phyloP scores from a whole-genome alignment of 306 rosid species.

The Inga oerstediana region DNA sequence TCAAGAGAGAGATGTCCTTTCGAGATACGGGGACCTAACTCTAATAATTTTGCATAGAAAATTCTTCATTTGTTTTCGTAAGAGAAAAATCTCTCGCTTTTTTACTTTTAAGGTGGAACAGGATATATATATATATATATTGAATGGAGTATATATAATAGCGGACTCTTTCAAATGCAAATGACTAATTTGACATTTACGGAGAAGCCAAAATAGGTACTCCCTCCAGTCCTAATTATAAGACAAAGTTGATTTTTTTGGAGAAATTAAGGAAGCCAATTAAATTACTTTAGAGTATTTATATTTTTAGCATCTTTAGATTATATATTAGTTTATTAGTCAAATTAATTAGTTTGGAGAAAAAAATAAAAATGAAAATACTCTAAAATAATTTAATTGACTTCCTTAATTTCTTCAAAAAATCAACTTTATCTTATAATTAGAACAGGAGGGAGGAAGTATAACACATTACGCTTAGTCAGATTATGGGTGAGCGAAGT shows the following conservation, averaged over 20 bases:
- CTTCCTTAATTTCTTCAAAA: too few relatives aligned
- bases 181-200: neutral
- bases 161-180: neutral
- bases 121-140: neutral
- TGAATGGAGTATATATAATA: neutral
- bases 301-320: too few relatives aligned
- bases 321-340: too few relatives aligned
- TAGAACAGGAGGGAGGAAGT: neutral
- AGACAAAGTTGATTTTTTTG: too few relatives aligned
- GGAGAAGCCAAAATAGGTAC: neutral
- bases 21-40: constrained; percentile 41
- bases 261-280: too few relatives aligned
- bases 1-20: neutral
- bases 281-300: too few relatives aligned
- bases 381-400: too few relatives aligned
- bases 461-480: neutral
- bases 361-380: too few relatives aligned
- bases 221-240: too few relatives aligned
- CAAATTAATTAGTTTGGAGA: too few relatives aligned
- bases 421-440: too few relatives aligned
- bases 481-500: neutral
- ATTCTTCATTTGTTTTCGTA: neutral
- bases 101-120: neutral
- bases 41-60: constrained; percentile 35
- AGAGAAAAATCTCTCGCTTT: neutral